A percentile compares a stretch with the other conserved stretches of the same genome.
Evolutionary conservation across 768 basidiomycete genomes (phyloP).

Genomic region (Amylocystis lapponica): DNA sequence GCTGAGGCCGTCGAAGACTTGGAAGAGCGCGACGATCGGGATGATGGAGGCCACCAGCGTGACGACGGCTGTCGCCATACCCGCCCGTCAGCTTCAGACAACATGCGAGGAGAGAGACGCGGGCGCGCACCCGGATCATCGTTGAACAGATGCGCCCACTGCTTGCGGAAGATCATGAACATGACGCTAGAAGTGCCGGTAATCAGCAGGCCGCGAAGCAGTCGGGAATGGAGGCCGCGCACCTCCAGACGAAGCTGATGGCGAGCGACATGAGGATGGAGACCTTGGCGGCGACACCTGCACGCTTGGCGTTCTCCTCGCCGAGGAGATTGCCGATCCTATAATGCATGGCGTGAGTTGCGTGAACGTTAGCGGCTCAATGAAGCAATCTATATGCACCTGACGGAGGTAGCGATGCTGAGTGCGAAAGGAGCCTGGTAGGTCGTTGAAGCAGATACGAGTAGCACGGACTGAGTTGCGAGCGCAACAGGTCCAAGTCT

Average conservation of each 20-base stretch:
- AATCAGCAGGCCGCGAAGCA: not conserved
- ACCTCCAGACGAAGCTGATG: constrained; percentile 68
- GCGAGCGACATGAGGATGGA: constrained; percentile 60
- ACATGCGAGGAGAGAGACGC: not conserved
- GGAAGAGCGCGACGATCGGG: constrained; percentile 67
- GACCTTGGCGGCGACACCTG: constrained; percentile 59
- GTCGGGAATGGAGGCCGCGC: constrained; percentile 1
- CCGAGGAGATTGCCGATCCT: constrained; percentile 90
- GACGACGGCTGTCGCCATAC: constrained; percentile 29
- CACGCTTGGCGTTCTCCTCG: constrained; percentile 68
- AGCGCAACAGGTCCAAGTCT: constrained; percentile 77
- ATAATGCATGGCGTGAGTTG: not conserved
- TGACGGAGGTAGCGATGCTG: constrained; percentile 78
- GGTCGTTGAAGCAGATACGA: constrained; percentile 67
- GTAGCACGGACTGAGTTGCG: constrained; percentile 84
- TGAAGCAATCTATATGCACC: constrained; percentile 54
- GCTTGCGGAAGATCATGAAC: constrained; percentile 38
- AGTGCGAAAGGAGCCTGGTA: constrained; percentile 84
- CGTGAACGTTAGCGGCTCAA: not conserved
- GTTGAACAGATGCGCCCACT: constrained; percentile 59
- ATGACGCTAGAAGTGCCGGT: constrained; percentile 26
- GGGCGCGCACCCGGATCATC: constrained; percentile 39
- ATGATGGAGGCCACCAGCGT: constrained; percentile 47
- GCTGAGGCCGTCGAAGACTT: constrained; percentile 77
- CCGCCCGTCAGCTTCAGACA: not conserved